phyloP scores from a whole-genome alignment of 768 basidiomycete species.

The Collybiopsis confluens region DNA sequence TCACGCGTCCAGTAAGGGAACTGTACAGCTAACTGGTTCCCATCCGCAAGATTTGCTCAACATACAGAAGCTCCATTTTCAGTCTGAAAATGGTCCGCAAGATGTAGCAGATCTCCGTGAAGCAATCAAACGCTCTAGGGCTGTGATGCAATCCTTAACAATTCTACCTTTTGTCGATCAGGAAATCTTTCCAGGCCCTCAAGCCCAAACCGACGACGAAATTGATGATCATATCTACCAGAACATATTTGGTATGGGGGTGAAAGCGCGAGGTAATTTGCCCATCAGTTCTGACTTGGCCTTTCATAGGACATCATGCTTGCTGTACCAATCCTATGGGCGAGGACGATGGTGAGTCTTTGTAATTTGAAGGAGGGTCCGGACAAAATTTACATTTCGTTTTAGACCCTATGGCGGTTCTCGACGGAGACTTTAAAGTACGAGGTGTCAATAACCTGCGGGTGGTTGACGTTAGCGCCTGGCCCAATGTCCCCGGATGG shows the following conservation, averaged over 20 bases:
- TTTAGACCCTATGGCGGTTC: slow-evolving; percentile 23
- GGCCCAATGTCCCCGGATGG: slow-evolving; percentile 27
- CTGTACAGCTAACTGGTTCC: slow-evolving; percentile 25
- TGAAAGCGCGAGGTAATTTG: too few relatives aligned
- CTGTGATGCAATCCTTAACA: slow-evolving; percentile 16
- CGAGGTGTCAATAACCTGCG: slow-evolving; percentile 24
- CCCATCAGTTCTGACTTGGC: not conserved
- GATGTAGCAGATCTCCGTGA: slow-evolving; percentile 23
- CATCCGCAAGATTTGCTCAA: slow-evolving; percentile 25
- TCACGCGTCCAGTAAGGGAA: slow-evolving; percentile 26
- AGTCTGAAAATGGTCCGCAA: slow-evolving; percentile 17
- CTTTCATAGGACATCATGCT: slow-evolving; percentile 22
- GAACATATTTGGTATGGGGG: slow-evolving; percentile 19
- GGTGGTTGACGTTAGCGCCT: slow-evolving; percentile 27
- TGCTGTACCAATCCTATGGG: slow-evolving; percentile 29
- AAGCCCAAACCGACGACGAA: slow-evolving; percentile 16
- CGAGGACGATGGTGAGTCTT: slow-evolving; percentile 17
- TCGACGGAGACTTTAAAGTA: slow-evolving; percentile 26
- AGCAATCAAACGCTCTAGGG: slow-evolving; percentile 20
- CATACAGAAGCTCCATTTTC: slow-evolving; percentile 26
- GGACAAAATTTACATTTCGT: too few relatives aligned
- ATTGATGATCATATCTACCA: slow-evolving; percentile 22
- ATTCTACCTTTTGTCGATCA: slow-evolving; percentile 11
- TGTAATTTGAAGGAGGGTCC: too few relatives aligned
- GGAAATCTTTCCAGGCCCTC: slow-evolving; percentile 18